Percentiles rank a stretch among this genome's conserved stretches.
phyloP scores from a whole-genome alignment of 1,284 basidiomycete genomes.

The Meripilus lineatus region DNA sequence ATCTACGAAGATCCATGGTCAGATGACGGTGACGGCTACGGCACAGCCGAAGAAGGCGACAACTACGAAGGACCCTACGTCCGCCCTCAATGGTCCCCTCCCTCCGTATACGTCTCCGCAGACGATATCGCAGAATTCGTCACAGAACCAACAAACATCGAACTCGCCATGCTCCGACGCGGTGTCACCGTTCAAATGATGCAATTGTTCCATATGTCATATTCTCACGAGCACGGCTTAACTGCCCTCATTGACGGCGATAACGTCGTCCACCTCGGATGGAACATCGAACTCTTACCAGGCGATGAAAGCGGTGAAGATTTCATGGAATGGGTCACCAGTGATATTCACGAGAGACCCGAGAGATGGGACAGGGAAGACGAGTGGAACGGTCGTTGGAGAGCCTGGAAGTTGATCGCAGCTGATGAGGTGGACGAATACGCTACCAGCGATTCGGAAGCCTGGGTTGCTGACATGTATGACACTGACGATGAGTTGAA shows the following conservation, averaged over 20 bases:
- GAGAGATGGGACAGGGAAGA: constrained; percentile 46
- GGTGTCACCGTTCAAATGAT: constrained; percentile 60
- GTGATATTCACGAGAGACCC: constrained; percentile 43
- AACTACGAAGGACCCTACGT: constrained; percentile 35
- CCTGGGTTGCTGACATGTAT: constrained; percentile 27
- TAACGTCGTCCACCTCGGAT: constrained; percentile 53
- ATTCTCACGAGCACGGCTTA: constrained; percentile 49
- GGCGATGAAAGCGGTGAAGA: constrained; percentile 46
- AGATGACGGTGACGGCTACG: constrained; percentile 26
- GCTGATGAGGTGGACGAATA: constrained; percentile 41
- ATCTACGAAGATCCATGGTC: constrained; percentile 26
- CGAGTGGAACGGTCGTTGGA: constrained; percentile 33
- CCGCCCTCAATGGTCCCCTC: constrained; percentile 53
- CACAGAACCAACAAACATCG: constrained; percentile 30
- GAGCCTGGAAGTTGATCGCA: constrained; percentile 44
- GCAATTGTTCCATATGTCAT: constrained; percentile 47
- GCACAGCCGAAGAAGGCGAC: constrained; percentile 29
- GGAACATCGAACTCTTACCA: constrained; percentile 51
- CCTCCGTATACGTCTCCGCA: constrained; percentile 33
- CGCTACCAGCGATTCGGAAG: constrained; percentile 49
- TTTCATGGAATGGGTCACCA: constrained; percentile 45
- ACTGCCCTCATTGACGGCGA: constrained; percentile 32
- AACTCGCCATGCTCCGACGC: constrained; percentile 49
- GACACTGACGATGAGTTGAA: constrained; percentile 9
- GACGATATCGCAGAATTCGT: constrained; percentile 25